Evolutionary conservation across 2,329 filamentous ascomycete species (phyloP).

Genomic region (Claviceps sp.): DNA sequence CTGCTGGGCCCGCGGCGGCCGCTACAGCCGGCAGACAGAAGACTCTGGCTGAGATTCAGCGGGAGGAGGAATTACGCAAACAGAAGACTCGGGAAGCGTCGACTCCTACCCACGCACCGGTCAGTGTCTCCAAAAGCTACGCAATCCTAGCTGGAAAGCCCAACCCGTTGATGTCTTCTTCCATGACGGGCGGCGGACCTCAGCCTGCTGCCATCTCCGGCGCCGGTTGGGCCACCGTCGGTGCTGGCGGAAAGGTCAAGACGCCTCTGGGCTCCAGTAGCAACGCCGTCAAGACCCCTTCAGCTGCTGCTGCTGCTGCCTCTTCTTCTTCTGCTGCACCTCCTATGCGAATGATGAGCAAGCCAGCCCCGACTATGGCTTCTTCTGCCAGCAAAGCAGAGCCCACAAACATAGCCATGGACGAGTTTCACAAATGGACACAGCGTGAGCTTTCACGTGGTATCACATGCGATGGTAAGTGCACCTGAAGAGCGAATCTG

Average conservation of each 20-base stretch:
- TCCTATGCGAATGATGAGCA: slow-evolving; percentile 35
- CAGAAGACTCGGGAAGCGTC: slow-evolving; percentile 48
- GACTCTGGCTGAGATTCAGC: slow-evolving; percentile 89
- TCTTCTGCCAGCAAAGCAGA: slow-evolving; percentile 25
- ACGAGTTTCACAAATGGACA: slow-evolving; percentile 92
- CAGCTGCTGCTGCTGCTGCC: slow-evolving; percentile 19
- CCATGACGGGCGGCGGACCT: slow-evolving; percentile 19
- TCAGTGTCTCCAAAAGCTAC: slow-evolving; percentile 66
- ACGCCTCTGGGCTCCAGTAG: slow-evolving; percentile 40
- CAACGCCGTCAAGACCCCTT: slow-evolving; percentile 25
- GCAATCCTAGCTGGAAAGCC: slow-evolving; percentile 83
- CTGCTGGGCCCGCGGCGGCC: slow-evolving; percentile 12
- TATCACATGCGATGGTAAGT: slow-evolving; percentile 43
- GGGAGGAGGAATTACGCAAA: slow-evolving; percentile 76
- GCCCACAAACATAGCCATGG: slow-evolving; percentile 45
- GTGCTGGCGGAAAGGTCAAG: slow-evolving; percentile 86
- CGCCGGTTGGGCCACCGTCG: slow-evolving; percentile 82
- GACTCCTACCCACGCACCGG: slow-evolving; percentile 32
- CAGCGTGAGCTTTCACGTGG: slow-evolving; percentile 62
- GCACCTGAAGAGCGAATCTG: neutral
- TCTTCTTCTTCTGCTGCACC: slow-evolving; percentile 14
- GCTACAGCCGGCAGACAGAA: slow-evolving; percentile 48
- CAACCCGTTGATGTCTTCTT: slow-evolving; percentile 13
- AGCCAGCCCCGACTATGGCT: slow-evolving; percentile 31
- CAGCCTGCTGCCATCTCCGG: slow-evolving; percentile 14